Conservation (phyloP, 2,329 filamentous ascomycete species). For the Stylonectria norvegica region DNA sequence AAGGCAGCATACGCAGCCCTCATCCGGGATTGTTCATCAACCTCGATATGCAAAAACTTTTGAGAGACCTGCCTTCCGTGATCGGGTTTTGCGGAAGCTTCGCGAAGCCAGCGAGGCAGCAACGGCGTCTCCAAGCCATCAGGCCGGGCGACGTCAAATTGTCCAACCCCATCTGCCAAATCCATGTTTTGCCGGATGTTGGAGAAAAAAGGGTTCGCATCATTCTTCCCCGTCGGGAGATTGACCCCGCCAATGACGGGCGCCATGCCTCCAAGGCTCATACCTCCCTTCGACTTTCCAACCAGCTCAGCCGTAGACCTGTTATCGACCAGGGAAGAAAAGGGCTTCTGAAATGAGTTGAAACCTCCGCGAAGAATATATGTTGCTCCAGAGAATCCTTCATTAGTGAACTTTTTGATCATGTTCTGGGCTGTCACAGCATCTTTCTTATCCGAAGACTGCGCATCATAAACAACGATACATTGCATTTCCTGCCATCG, state of each 20-base stretch:
- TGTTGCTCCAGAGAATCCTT: conserved; percentile 72
- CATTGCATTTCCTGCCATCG: conserved; percentile 70
- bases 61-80: conserved; percentile 78
- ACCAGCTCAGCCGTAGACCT: conserved; percentile 35
- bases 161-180: conserved; percentile 86
- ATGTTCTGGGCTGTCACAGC: conserved; percentile 78
- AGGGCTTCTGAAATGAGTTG: conserved; percentile 64
- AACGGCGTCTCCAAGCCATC: conserved; percentile 43
- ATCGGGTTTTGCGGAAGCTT: conserved; percentile 63
- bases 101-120: conserved; percentile 74
- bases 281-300: conserved; percentile 48
- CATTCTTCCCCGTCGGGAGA: conserved; percentile 66
- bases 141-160: conserved; percentile 58
- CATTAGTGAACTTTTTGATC: conserved; percentile 84
- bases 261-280: conserved; percentile 42
- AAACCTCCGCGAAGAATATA: conserved; percentile 83
- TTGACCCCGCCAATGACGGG: conserved; percentile 88
- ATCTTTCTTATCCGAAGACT: conserved; percentile 75
- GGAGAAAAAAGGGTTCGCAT: conserved; percentile 84
- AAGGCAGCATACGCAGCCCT: conserved; percentile 64
- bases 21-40: conserved; percentile 88
- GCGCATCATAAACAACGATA: conserved; percentile 84
- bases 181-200: conserved; percentile 98
- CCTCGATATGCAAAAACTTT: conserved; percentile 80
- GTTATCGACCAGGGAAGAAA: conserved; percentile 61